Conservation (phyloP, 2,329 filamentous ascomycete genomes). For the Hirsutella rhossiliensis region DNA sequence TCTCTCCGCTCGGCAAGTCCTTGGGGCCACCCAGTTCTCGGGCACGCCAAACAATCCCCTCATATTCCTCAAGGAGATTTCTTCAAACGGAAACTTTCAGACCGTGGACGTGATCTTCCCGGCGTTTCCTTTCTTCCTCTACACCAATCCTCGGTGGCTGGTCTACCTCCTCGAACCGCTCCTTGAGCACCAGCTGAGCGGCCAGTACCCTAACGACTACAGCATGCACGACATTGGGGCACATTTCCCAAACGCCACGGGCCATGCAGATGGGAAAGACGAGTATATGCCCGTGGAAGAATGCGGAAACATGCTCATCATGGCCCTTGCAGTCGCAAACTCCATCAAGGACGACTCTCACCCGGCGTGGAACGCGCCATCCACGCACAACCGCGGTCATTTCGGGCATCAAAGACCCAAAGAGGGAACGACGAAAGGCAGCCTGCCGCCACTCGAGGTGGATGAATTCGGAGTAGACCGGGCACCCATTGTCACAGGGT, state of each 20-base stretch:
- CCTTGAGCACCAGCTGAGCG: constrained; percentile 53
- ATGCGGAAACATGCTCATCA: constrained; percentile 66
- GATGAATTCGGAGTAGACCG: not conserved
- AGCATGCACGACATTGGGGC: constrained; percentile 66
- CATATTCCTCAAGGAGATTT: constrained; percentile 79
- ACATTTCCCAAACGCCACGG: constrained; percentile 67
- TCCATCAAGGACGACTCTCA: constrained; percentile 52
- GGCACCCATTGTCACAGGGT: constrained; percentile 1
- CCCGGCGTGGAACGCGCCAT: not conserved
- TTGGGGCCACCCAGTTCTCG: constrained; percentile 66
- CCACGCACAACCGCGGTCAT: not conserved
- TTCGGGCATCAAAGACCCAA: not conserved
- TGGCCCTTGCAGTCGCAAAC: constrained; percentile 67
- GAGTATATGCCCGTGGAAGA: constrained; percentile 70
- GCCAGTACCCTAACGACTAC: constrained; percentile 55
- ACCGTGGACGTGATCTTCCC: constrained; percentile 84
- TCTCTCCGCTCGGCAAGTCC: constrained; percentile 65
- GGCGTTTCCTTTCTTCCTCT: constrained; percentile 67
- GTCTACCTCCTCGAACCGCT: constrained; percentile 48
- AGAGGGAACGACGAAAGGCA: not conserved
- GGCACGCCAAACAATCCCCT: constrained; percentile 57
- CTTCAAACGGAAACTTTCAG: constrained; percentile 72
- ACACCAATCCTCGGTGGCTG: constrained; percentile 54
- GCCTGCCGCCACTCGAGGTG: not conserved
- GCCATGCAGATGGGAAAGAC: constrained; percentile 55